Evolutionary conservation across 2,329 filamentous ascomycete species (phyloP), one percentile per base, ranked within the genome.

Genomic region (Seiridium cupressi): DNA sequence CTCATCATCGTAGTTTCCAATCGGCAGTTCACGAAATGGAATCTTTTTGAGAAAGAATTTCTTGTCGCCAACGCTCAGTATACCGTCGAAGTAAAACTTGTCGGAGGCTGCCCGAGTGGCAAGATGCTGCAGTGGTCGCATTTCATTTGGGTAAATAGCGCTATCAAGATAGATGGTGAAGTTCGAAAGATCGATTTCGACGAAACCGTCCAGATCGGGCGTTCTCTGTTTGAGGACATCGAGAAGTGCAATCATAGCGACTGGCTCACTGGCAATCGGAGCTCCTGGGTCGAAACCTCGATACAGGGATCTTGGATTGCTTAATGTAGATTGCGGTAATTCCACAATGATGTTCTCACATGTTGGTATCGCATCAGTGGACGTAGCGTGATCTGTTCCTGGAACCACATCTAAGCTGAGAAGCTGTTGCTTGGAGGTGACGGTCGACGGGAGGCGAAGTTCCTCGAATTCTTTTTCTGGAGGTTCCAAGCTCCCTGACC

Each of bases 1-100:
- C 0, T 77, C 68, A 1, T 80, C 69, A 0, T 63, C 59, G 0
- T 93, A 92, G 35, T 87, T 86, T 2, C 86, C 89, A 9, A 95
- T 81, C 0, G 89, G 87, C 1, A 90, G 73, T 1, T 81, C 76
- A 0, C 73, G 68, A 51, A 94, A 89, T 0, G 79, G 75, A 0
- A 91, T 76, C 0, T 70, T 74, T 51, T 83, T 73, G 0, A 94
- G 78, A 59, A 83, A 90, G 46, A 76, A 75, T 3, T 57, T 70
- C 26, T 38, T 59, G 1, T 72, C 65, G 0, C 81, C 81, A 3
- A 77, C 60, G 7, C 77, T 81, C 0, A 93, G 69, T 0, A 83
- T 68, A 0, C 89, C 89, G 63, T 91, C 85, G 44, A 91, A 85
- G 51, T 77, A 84, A 57, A 86, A 4, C 62, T 66, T 13, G 68